Evolutionary conservation across 805 yeast genomes (phyloP).

Genomic region (Saccharomycopsis olivae): DNA sequence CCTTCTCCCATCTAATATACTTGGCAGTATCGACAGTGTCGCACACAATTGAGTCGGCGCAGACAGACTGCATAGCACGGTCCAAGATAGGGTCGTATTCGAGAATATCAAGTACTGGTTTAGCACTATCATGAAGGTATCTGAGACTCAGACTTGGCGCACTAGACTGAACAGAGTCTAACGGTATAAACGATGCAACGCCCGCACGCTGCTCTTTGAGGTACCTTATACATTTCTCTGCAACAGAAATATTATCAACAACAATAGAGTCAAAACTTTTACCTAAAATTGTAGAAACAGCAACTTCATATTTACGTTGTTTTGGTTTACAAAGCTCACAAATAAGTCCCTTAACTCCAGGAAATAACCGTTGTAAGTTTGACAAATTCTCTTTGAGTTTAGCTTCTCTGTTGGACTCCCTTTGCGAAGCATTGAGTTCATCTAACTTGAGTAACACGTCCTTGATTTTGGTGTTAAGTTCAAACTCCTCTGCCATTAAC

Average conservation of each 20-base stretch:
- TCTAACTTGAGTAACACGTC: conserved; percentile 51
- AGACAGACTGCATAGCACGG: conserved; percentile 67
- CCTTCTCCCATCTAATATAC: conserved; percentile 55
- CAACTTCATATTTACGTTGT: conserved; percentile 59
- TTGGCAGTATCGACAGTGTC: conserved; percentile 63
- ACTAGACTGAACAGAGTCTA: conserved; percentile 59
- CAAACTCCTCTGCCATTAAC: conserved; percentile 38
- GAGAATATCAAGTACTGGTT: conserved; percentile 66
- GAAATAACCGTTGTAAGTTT: conserved; percentile 59
- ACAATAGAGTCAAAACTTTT: conserved; percentile 70
- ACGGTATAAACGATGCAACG: conserved; percentile 76
- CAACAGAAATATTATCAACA: conserved; percentile 62
- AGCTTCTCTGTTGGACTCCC: conserved; percentile 64
- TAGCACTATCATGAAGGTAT: conserved; percentile 39
- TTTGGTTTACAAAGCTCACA: conserved; percentile 72
- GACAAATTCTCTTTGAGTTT: conserved; percentile 64
- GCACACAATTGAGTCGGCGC: conserved; percentile 72
- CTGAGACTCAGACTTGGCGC: conserved; percentile 46
- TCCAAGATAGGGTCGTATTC: conserved; percentile 59
- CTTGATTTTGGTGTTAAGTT: conserved; percentile 52
- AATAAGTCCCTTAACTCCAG: conserved; percentile 77
- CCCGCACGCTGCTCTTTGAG: conserved; percentile 82
- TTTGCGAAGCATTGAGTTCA: conserved; percentile 63
- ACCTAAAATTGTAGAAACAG: conserved; percentile 72
- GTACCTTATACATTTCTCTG: conserved; percentile 66